Percentiles rank a stretch among this genome's conserved stretches.
Evolutionary conservation across 1,139 yeast genomes (phyloP).

Genomic region (Kurtzmaniella natalensis): DNA sequence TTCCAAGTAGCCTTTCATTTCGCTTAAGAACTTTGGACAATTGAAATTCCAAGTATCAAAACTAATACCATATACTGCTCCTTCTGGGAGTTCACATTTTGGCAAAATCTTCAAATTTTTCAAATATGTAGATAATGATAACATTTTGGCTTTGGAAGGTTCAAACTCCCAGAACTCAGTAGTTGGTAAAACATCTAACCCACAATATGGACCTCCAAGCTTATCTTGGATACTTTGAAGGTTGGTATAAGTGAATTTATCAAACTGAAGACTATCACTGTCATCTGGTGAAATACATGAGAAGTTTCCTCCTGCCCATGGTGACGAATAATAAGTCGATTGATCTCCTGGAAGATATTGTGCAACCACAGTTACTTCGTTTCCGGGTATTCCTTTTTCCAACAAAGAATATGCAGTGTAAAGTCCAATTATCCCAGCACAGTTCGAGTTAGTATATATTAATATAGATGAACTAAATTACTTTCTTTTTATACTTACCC

Average conservation of each 20-base stretch:
- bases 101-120: conserved; percentile 35
- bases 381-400: conserved; percentile 14
- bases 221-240: conserved; percentile 20
- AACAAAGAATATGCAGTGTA: conserved; percentile 20
- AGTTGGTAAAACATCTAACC: conserved; percentile 36
- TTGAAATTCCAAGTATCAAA: conserved; percentile 53
- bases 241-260: conserved; percentile 13
- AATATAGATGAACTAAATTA: too few relatives aligned
- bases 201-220: conserved; percentile 10
- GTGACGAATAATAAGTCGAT: conserved; percentile 19
- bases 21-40: conserved; percentile 17
- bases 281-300: conserved; percentile 22
- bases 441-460: too few relatives aligned
- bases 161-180: conserved; percentile 51
- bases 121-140: conserved; percentile 41
- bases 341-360: conserved; percentile 21
- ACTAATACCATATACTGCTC: conserved; percentile 49
- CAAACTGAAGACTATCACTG: conserved; percentile 30
- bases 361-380: conserved; percentile 14
- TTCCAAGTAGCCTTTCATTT: conserved; percentile 10
- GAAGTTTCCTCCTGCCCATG: conserved; percentile 21
- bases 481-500: too few relatives aligned
- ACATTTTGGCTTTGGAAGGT: conserved; percentile 41
- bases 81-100: conserved; percentile 36
- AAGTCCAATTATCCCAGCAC: conserved; percentile 23